Percentiles rank a stretch among this genome's conserved stretches.
Conservation (phyloP, 768 basidiomycete genomes). For the Guyanaporus albipodus region DNA sequence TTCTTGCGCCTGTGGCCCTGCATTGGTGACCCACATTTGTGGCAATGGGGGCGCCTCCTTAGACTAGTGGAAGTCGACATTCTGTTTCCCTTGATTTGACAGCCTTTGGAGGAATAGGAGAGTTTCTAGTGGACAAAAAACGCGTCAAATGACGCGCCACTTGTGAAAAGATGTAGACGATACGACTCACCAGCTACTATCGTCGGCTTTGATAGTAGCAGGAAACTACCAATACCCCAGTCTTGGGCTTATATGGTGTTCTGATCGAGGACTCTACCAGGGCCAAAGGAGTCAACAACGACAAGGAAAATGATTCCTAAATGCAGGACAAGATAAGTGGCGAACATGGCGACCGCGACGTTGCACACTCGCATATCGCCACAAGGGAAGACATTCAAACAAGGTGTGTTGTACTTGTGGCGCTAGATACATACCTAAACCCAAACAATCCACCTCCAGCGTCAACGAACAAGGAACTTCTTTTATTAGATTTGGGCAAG, state of each 20-base stretch:
- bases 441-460: no score
- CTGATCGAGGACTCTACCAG: constrained; percentile 5
- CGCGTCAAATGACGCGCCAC: constrained; percentile 5
- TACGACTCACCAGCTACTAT: constrained; percentile 27
- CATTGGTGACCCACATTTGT: constrained; percentile 32
- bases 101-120: constrained; percentile 1
- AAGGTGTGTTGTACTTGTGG: constrained; percentile 25
- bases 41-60: constrained; percentile 34
- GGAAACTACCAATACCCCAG: constrained; percentile 3
- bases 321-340: constrained; percentile 20
- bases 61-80: constrained; percentile 29
- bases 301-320: constrained; percentile 17
- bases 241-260: constrained; percentile 24
- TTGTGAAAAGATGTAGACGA: background rate
- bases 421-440: no score
- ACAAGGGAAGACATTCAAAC: no score
- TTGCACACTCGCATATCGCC: no score
- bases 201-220: constrained; percentile 23
- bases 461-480: constrained; percentile 3
- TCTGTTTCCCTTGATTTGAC: background rate
- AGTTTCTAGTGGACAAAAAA: background rate
- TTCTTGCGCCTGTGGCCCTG: constrained; percentile 32
- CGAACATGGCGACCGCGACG: constrained; percentile 13
- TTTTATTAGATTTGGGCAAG: background rate
- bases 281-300: constrained; percentile 1